Evolutionary conservation across 1,284 basidiomycete genomes (phyloP).

Genomic region (Anthracocystis setariae): DNA sequence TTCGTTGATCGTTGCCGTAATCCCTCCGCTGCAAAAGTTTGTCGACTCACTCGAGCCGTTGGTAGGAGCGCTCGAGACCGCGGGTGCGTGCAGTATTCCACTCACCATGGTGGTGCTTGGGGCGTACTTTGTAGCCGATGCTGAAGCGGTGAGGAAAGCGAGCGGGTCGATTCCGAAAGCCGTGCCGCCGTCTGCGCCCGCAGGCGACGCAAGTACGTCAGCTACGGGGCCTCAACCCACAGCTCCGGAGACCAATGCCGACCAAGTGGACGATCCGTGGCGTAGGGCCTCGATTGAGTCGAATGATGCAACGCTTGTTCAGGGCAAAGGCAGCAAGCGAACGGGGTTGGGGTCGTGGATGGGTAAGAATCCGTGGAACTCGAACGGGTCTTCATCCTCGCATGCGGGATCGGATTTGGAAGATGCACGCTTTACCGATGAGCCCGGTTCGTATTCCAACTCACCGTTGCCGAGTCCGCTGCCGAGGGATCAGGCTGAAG

Average conservation of each 20-base stretch:
- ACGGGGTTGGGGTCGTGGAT: slow-evolving; percentile 47
- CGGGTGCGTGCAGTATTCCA: slow-evolving; percentile 73
- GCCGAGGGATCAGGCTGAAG: slow-evolving; percentile 22
- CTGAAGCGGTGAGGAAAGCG: slow-evolving; percentile 28
- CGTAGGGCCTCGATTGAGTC: slow-evolving; percentile 34
- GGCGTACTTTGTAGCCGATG: slow-evolving; percentile 77
- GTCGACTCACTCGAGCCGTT: slow-evolving; percentile 67
- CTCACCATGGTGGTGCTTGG: slow-evolving; percentile 90
- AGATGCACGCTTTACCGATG: slow-evolving; percentile 27
- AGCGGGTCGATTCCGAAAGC: slow-evolving; percentile 19
- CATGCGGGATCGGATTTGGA: slow-evolving; percentile 33
- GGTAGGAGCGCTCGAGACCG: slow-evolving; percentile 69
- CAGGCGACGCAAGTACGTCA: slow-evolving; percentile 29
- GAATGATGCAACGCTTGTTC: slow-evolving; percentile 28
- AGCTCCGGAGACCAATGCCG: no score
- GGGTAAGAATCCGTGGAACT: slow-evolving; percentile 54
- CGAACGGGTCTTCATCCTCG: slow-evolving; percentile 17
- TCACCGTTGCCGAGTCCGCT: not conserved
- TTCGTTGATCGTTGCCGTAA: slow-evolving; percentile 82
- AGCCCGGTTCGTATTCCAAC: slow-evolving; percentile 17
- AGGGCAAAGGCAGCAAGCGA: slow-evolving; percentile 22
- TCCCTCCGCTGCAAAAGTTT: slow-evolving; percentile 73
- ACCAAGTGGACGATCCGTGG: slow-evolving; percentile 38
- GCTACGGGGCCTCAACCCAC: slow-evolving; percentile 35
- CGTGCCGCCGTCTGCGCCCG: slow-evolving; percentile 36